phyloP scores from a whole-genome alignment of 2,329 filamentous ascomycete species.

The Sarocladium oryzae region DNA sequence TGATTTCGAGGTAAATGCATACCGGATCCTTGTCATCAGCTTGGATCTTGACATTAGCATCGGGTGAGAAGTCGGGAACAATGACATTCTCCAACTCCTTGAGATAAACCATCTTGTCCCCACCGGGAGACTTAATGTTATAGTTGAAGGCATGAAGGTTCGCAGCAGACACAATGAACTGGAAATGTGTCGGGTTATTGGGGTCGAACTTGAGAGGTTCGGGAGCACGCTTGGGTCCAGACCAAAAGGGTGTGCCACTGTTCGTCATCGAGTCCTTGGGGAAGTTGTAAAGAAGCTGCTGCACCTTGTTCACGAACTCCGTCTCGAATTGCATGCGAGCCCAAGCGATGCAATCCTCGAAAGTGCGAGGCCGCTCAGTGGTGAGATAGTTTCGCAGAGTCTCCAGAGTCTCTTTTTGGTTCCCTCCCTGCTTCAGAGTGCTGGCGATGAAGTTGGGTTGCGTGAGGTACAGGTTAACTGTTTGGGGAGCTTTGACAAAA shows the following conservation, averaged over 20 bases:
- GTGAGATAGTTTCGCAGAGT: constrained; percentile 86
- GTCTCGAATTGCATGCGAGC: constrained; percentile 84
- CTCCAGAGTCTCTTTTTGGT: constrained; percentile 89
- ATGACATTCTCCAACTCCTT: constrained; percentile 88
- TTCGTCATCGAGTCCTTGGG: constrained; percentile 89
- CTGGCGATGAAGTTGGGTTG: constrained; percentile 85
- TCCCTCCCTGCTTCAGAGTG: constrained; percentile 86
- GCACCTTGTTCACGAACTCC: constrained; percentile 94
- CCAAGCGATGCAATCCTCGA: constrained; percentile 97
- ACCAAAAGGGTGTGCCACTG: constrained; percentile 91
- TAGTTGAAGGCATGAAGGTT: constrained; percentile 98
- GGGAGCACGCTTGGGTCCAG: constrained; percentile 92
- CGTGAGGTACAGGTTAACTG: constrained; percentile 87
- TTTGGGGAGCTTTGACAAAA: constrained; percentile 89
- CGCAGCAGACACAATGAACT: constrained; percentile 80
- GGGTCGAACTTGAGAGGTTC: constrained; percentile 85
- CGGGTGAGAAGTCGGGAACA: constrained; percentile 88
- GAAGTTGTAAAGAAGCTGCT: constrained; percentile 94
- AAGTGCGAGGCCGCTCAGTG: constrained; percentile 82
- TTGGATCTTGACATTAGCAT: constrained; percentile 90
- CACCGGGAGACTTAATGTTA: constrained; percentile 77
- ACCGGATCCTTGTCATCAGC: constrained; percentile 88
- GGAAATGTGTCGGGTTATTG: constrained; percentile 77
- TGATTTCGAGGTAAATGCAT: constrained; percentile 25
- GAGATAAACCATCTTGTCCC: constrained; percentile 62